Base-by-base conservation (phyloP, 2,329 filamentous ascomycete genomes). In the Epichloe typhina region DNA sequence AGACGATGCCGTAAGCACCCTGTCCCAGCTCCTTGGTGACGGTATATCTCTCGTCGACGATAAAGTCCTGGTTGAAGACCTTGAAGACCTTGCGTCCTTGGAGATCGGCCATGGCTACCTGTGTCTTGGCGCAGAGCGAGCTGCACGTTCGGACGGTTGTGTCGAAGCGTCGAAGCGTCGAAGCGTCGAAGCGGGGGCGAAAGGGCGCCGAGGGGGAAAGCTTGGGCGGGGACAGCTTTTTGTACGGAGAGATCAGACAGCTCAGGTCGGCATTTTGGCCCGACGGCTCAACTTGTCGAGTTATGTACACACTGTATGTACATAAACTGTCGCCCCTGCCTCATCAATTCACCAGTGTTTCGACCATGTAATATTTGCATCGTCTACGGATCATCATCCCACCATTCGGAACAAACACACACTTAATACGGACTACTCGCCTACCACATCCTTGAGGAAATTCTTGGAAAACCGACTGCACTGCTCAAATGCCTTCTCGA, bases 1-100 rank as follows among this genome's bases (percentile, higher is more conserved):
- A 98, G 65, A 98, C 93, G 64, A 98, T 97, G 66, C 93, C 93
- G 66, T 98, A 98, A 63, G 93, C 93, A 64, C 93, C 93, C 70
- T 98, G 93, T 44, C 93, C 93, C 50, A 98, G 77, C 75, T 98
- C 93, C 78, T 98, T 98, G 58, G 91, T 97, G 58, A 98, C 93
- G 58, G 87, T 95, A 74, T 98, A 98, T 62, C 91, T 84, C 71
- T 97, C 91, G 67, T 97, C 93, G 64, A 97, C 93, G 61, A 96
- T 83, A 67, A 98, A 98, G 74, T 98, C 93, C 67, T 98, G 93
- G 77, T 96, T 96, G 74, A 98, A 98, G 68, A 98, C 90, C 83
- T 95, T 95, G 79, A 95, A 96, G 70, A 91, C 81, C 79, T 95
- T 96, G 71, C 89, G 84, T 65, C 69, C 67, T 58, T 71, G 63